These are phyloP conservation scores for Chrysoporthe puriensis DNA, from an alignment of 2,329 filamentous ascomycete species.

Conservation along the genomic window DNA sequence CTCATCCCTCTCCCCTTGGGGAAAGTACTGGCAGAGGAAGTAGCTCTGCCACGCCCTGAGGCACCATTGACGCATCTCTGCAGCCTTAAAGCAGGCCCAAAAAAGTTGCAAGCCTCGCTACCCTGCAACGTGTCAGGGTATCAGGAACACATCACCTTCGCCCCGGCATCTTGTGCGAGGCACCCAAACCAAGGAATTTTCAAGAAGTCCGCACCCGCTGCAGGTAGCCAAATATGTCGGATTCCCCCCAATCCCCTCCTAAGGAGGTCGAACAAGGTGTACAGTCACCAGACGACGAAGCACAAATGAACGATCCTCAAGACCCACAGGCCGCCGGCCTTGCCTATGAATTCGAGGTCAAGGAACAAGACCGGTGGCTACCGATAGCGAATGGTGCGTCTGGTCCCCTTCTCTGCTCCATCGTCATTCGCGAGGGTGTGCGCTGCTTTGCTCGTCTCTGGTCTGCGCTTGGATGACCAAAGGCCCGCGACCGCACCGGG, in stretches of 20 bases:
- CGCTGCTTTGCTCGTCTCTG: slow-evolving; percentile 35
- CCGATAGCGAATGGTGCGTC: slow-evolving; percentile 99
- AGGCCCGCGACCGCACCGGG: slow-evolving; percentile 31
- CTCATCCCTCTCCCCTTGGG: slow-evolving; percentile 30
- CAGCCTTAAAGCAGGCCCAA: slow-evolving; percentile 52
- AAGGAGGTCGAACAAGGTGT: slow-evolving; percentile 93
- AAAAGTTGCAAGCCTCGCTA: slow-evolving; percentile 56
- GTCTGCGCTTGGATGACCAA: slow-evolving; percentile 38
- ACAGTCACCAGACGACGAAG: slow-evolving; percentile 92
- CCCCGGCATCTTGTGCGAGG: slow-evolving; percentile 57
- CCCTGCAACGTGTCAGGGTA: slow-evolving; percentile 60
- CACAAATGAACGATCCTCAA: slow-evolving; percentile 87
- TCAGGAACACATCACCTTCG: slow-evolving; percentile 62
- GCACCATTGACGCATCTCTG: slow-evolving; percentile 59
- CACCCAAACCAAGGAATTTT: slow-evolving; percentile 59
- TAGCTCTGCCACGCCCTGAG: slow-evolving; percentile 35
- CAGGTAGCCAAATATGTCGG: slow-evolving; percentile 89
- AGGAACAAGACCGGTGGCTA: slow-evolving; percentile 99
- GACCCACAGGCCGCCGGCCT: slow-evolving; percentile 76
- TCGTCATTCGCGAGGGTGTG: slow-evolving; percentile 41
- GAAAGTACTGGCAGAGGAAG: slow-evolving; percentile 40
- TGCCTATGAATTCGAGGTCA: slow-evolving; percentile 95
- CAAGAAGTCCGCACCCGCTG: slow-evolving; percentile 66
- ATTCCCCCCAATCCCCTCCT: slow-evolving; percentile 80
- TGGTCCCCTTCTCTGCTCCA: slow-evolving; percentile 39